Evolutionary conservation across 768 basidiomycete genomes (phyloP).

Genomic region (Inosperma sp.): DNA sequence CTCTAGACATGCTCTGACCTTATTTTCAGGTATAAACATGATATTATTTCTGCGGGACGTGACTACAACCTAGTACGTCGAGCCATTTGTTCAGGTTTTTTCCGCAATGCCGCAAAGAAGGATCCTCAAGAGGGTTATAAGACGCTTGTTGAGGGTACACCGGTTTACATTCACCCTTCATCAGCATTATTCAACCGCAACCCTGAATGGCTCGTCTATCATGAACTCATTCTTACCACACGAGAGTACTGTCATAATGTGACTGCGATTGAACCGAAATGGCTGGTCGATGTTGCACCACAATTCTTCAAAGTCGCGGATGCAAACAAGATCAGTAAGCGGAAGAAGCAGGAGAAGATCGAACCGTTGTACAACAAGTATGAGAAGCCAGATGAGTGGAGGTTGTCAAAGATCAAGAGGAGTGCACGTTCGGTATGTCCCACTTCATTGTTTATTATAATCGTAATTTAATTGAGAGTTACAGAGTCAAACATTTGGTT

Average conservation of each 20-base stretch:
- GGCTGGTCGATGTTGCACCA: conserved; percentile 96
- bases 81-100: conserved; percentile 96
- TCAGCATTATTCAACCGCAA: conserved; percentile 95
- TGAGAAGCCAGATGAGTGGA: conserved; percentile 93
- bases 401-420: conserved; percentile 86
- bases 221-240: conserved; percentile 95
- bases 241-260: conserved; percentile 92
- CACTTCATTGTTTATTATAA: conserved; percentile 1
- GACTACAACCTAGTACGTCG: conserved; percentile 92
- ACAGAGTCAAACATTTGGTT: conserved; percentile 91
- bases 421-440: conserved; percentile 73
- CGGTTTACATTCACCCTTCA: conserved; percentile 97
- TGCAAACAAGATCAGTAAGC: conserved; percentile 94
- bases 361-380: conserved; percentile 95
- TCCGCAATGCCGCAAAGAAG: conserved; percentile 98
- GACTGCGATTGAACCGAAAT: conserved; percentile 95
- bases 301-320: conserved; percentile 99
- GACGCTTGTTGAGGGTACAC: conserved; percentile 95
- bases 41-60: conserved; percentile 85
- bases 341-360: conserved; percentile 95
- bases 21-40: conserved; percentile 82
- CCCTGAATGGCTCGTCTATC: conserved; percentile 95
- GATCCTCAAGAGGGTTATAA: conserved; percentile 98
- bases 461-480: conserved; percentile 17
- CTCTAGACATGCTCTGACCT: conserved; percentile 8